Conservation (phyloP, 495 filamentous ascomycete genomes). For the Thermochaetoides thermophila region DNA sequence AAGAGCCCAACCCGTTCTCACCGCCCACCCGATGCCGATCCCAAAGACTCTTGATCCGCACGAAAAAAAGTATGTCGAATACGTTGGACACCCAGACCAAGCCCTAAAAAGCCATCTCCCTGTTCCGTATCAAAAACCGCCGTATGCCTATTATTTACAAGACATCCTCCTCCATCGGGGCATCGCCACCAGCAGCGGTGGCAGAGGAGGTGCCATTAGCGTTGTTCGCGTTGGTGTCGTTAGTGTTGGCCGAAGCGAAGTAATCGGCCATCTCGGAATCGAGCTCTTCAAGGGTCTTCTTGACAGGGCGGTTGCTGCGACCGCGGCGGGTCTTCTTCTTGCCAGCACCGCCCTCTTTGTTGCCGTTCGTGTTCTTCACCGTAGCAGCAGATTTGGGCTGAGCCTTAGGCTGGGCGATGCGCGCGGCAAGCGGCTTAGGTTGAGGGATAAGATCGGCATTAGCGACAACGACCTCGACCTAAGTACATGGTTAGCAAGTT, state of each 20-base stretch:
- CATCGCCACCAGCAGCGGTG: slow-evolving; percentile 24
- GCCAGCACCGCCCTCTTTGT: slow-evolving; percentile 33
- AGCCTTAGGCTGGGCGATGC: slow-evolving; percentile 63
- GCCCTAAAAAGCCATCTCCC: too few species aligned
- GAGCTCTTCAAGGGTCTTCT: slow-evolving; percentile 86
- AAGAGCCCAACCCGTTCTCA: slow-evolving; percentile 6
- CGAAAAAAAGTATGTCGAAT: neutral
- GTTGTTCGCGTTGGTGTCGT: slow-evolving; percentile 28
- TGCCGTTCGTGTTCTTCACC: slow-evolving; percentile 38
- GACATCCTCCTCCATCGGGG: slow-evolving; percentile 38
- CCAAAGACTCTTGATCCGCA: slow-evolving; percentile 6
- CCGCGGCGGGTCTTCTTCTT: slow-evolving; percentile 31
- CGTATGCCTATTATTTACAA: too few species aligned
- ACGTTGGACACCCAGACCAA: too few species aligned
- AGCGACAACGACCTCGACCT: slow-evolving; percentile 85
- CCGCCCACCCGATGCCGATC: slow-evolving; percentile 10
- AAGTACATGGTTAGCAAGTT: slow-evolving; percentile 1
- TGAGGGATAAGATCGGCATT: slow-evolving; percentile 49
- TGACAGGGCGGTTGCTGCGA: slow-evolving; percentile 49
- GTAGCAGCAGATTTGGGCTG: slow-evolving; percentile 75
- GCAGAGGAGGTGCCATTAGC: slow-evolving; percentile 29
- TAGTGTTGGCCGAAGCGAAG: slow-evolving; percentile 35
- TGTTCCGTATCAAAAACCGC: too few species aligned
- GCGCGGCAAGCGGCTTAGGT: slow-evolving; percentile 68
- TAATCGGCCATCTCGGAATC: slow-evolving; percentile 93